Percentiles rank a stretch among this genome's conserved stretches.
phyloP scores from a whole-genome alignment of 768 basidiomycete genomes.

The Termitomyces sp. region DNA sequence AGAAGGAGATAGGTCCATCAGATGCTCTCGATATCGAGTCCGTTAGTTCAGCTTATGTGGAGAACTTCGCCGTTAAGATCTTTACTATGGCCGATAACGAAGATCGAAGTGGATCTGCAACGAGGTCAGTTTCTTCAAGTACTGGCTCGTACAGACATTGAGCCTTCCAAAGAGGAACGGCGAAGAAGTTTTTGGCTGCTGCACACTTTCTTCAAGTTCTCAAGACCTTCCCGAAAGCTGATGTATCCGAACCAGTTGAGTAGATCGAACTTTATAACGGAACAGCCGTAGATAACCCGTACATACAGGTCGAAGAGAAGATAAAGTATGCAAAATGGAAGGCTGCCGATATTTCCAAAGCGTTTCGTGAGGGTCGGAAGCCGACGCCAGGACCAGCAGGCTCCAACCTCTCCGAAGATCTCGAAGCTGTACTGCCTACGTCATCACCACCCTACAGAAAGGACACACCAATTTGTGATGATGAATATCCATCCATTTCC shows the following conservation, averaged over 20 bases:
- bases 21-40: slow-evolving; percentile 82
- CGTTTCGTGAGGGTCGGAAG: slow-evolving; percentile 86
- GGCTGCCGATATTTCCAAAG: slow-evolving; percentile 91
- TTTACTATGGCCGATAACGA: slow-evolving; percentile 89
- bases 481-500: slow-evolving; percentile 18
- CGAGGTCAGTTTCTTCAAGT: slow-evolving; percentile 45
- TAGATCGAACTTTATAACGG: slow-evolving; percentile 23
- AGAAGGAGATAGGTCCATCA: slow-evolving; percentile 62
- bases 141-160: neutral
- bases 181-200: slow-evolving; percentile 92
- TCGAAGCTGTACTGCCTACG: slow-evolving; percentile 9
- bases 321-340: slow-evolving; percentile 97
- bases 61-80: slow-evolving; percentile 92
- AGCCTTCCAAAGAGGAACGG: slow-evolving; percentile 58
- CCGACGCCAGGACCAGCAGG: slow-evolving; percentile 78
- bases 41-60: slow-evolving; percentile 83
- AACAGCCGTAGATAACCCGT: neutral
- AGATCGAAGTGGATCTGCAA: slow-evolving; percentile 72
- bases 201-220: slow-evolving; percentile 93
- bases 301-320: slow-evolving; percentile 71
- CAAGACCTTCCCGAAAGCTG: slow-evolving; percentile 60
- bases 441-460: slow-evolving; percentile 2
- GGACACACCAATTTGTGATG: slow-evolving; percentile 6
- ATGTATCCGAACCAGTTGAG: slow-evolving; percentile 46
- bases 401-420: slow-evolving; percentile 23